Evolutionary conservation across 176 grass and related monocot genomes (phyloP).

Genomic region (Cenchrus americanus): DNA sequence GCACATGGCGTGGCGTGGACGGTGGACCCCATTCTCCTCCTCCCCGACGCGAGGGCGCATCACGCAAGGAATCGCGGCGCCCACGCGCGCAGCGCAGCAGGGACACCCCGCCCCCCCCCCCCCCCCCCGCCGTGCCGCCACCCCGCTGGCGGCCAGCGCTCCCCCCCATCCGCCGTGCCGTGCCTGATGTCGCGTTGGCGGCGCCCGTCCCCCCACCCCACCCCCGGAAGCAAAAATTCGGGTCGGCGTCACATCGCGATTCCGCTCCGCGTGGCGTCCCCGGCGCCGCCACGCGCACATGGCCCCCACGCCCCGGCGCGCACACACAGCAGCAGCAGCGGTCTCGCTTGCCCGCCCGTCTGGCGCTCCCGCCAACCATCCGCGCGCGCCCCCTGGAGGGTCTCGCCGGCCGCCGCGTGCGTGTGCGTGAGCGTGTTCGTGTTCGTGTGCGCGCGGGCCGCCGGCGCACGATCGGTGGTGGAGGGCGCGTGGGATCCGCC

Average conservation of each 20-base stretch:
- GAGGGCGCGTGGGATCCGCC: not conserved
- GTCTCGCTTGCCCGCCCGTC: too few relatives aligned
- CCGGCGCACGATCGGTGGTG: not conserved
- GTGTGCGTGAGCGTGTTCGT: too few relatives aligned
- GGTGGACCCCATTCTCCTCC: not conserved
- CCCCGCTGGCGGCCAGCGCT: not conserved
- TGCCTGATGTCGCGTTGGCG: not conserved
- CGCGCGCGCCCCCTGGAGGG: not conserved
- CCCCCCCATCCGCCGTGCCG: not conserved
- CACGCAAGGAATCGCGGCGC: constrained; percentile 38
- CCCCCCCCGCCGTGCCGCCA: too few relatives aligned
- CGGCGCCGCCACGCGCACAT: not conserved
- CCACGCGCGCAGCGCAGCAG: not conserved
- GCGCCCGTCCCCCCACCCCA: not conserved
- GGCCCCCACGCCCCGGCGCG: not conserved
- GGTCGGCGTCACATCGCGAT: not conserved
- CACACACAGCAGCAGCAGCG: too few relatives aligned
- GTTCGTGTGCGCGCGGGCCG: not conserved
- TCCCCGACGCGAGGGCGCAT: not conserved
- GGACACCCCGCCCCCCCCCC: too few relatives aligned
- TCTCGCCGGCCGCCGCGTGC: not conserved
- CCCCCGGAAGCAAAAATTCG: not conserved
- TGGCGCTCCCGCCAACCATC: not conserved
- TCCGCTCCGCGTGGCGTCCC: not conserved
- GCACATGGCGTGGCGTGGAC: constrained; percentile 36